Percentiles rank a stretch among this genome's conserved stretches.
Conservation (phyloP, 192 early-diverging fungal genomes). For the Linnemannia zychae region DNA sequence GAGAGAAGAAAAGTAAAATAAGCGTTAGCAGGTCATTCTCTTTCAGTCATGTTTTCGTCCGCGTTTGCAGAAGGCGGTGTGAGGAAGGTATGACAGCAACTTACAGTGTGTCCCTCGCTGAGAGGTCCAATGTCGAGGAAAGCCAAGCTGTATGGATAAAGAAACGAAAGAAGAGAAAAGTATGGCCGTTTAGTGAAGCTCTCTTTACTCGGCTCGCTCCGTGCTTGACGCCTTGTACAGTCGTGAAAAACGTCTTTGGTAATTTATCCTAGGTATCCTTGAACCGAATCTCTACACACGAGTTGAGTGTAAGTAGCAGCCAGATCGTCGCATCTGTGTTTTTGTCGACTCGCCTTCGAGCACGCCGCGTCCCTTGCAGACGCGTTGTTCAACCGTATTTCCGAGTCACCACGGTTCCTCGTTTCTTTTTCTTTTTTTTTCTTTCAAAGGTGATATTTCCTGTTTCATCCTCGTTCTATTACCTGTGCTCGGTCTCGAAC, state of each 20-base stretch:
- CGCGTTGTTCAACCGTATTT: neutral
- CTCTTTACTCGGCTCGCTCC: neutral
- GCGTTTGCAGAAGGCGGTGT: neutral
- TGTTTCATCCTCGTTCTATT: constrained; percentile 5
- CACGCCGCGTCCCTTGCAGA: no score
- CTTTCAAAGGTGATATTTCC: neutral
- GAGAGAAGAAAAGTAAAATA: neutral
- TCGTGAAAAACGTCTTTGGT: neutral
- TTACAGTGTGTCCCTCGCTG: constrained; percentile 29
- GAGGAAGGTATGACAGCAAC: constrained; percentile 1
- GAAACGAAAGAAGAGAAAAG: constrained; percentile 19
- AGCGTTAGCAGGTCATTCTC: neutral
- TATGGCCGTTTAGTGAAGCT: neutral
- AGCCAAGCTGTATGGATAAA: constrained; percentile 19
- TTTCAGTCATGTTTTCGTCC: no score
- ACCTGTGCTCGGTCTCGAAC: constrained; percentile 84
- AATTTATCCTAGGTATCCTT: neutral
- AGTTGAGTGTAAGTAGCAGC: neutral
- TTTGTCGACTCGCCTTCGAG: neutral
- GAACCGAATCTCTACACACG: neutral
- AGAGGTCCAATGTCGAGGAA: constrained; percentile 46
- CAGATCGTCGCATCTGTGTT: neutral
- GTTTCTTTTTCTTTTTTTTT: constrained; percentile 5
- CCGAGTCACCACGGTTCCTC: neutral
- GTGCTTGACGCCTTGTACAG: neutral